These are phyloP conservation scores for Lentinula aciculospora DNA, from an alignment of 768 basidiomycete species.

Conservation along the genomic window DNA sequence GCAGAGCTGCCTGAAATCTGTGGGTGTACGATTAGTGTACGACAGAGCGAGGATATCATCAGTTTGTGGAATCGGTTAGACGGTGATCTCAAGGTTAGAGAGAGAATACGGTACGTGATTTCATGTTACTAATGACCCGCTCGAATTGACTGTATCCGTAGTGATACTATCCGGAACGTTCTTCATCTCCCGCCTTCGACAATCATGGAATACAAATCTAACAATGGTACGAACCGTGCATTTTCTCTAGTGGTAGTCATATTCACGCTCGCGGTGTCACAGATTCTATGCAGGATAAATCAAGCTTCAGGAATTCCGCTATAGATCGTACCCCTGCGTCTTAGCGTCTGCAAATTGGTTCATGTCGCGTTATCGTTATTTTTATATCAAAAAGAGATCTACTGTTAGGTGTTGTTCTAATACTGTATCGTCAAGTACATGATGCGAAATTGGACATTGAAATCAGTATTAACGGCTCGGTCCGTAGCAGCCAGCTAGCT, in stretches of 20 bases:
- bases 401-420: not conserved
- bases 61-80: constrained; percentile 90
- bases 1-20: constrained; percentile 78
- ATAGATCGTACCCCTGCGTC: constrained; percentile 36
- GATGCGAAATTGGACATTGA: not conserved
- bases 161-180: constrained; percentile 75
- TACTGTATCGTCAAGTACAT: not conserved
- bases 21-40: constrained; percentile 90
- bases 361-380: constrained; percentile 2
- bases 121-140: not conserved
- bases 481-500: no score
- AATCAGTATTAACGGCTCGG: no score
- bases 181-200: constrained; percentile 74
- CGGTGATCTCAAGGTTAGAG: constrained; percentile 66
- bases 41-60: constrained; percentile 91
- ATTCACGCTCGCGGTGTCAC: constrained; percentile 1
- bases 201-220: constrained; percentile 92
- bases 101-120: constrained; percentile 69
- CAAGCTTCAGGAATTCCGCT: constrained; percentile 71
- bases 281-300: constrained; percentile 90
- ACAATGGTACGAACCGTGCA: constrained; percentile 54
- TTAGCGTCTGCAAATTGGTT: not conserved
- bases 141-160: constrained; percentile 21
- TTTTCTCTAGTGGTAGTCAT: constrained; percentile 5
- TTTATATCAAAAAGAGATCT: not conserved